Evolutionary conservation across 202 grass and related monocot genomes (phyloP).

Genomic region (Carex sylvatica): DNA sequence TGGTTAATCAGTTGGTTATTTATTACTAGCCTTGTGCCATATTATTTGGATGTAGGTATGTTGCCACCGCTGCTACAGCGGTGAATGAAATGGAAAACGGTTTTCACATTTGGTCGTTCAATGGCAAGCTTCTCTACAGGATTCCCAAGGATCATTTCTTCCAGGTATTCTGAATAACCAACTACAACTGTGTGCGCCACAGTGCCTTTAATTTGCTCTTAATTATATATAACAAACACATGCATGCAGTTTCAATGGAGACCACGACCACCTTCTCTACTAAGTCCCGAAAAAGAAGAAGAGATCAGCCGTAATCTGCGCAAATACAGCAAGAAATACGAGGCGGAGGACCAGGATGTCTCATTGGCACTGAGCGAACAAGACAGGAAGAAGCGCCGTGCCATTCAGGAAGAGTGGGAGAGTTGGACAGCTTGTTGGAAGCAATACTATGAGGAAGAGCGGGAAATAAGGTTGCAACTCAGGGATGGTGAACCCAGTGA

Average conservation of each 20-base stretch:
- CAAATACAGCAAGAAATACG: slow-evolving; percentile 82
- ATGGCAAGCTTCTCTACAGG: slow-evolving; percentile 79
- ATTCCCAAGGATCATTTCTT: slow-evolving; percentile 92
- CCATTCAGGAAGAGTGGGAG: slow-evolving; percentile 75
- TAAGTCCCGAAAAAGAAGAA: slow-evolving; percentile 60
- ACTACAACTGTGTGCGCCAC: not conserved
- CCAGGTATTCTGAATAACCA: slow-evolving; percentile 40
- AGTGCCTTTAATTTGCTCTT: no score
- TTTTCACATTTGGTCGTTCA: slow-evolving; percentile 85
- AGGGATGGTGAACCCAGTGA: slow-evolving; percentile 69
- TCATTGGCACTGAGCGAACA: slow-evolving; percentile 57
- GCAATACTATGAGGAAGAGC: slow-evolving; percentile 64
- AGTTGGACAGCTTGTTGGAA: slow-evolving; percentile 71
- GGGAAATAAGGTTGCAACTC: slow-evolving; percentile 40
- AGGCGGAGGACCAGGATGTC: slow-evolving; percentile 72
- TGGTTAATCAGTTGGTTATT: not conserved
- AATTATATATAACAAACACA: no score
- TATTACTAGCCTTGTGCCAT: slow-evolving; percentile 8
- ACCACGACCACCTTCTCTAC: slow-evolving; percentile 49
- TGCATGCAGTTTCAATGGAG: slow-evolving; percentile 63
- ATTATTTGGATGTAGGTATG: slow-evolving; percentile 41
- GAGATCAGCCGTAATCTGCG: slow-evolving; percentile 63
- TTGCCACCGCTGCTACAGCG: slow-evolving; percentile 68
- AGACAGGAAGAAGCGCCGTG: slow-evolving; percentile 56
- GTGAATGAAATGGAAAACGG: slow-evolving; percentile 96